Conservation (phyloP, 2,329 filamentous ascomycete genomes). For the Alternaria novae-zelandiae region DNA sequence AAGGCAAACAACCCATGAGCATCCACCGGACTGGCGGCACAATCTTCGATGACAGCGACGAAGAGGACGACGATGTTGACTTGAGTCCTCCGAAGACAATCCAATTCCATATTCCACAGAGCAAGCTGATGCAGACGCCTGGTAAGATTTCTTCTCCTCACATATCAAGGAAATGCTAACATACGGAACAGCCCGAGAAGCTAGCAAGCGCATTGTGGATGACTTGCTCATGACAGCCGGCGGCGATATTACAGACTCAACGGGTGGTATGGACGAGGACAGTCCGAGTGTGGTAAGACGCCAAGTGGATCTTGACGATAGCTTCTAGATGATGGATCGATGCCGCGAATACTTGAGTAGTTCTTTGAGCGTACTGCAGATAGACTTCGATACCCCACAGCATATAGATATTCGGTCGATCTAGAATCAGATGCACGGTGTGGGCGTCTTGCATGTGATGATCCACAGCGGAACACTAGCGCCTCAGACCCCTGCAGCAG, state of each 20-base stretch:
- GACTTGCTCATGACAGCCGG: conserved; percentile 80
- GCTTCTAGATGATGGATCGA: conserved; percentile 44
- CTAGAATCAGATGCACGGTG: conserved; percentile 10
- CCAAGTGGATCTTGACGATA: conserved; percentile 56
- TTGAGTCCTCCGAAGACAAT: conserved; percentile 95
- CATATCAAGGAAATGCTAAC: neutral
- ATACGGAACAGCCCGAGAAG: conserved; percentile 68
- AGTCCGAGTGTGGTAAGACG: conserved; percentile 57
- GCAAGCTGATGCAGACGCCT: conserved; percentile 79
- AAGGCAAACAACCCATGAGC: conserved; percentile 51
- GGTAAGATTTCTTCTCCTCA: conserved; percentile 56
- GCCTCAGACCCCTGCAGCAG: conserved; percentile 23
- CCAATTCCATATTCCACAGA: conserved; percentile 80
- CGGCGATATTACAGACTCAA: conserved; percentile 59
- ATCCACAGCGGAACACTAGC: conserved; percentile 19
- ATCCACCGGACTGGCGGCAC: conserved; percentile 52
- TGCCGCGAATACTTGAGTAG: neutral
- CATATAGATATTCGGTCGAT: conserved; percentile 1
- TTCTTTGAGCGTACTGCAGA: neutral
- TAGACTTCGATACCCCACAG: conserved; percentile 12
- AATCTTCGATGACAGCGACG: conserved; percentile 78
- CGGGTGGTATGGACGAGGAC: conserved; percentile 50
- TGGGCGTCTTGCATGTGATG: conserved; percentile 11
- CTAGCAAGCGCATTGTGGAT: conserved; percentile 80
- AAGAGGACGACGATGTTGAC: conserved; percentile 61